Evolutionary conservation across 208 protist genomes (phyloP).

Genomic region (Leishmania aethiopica): DNA sequence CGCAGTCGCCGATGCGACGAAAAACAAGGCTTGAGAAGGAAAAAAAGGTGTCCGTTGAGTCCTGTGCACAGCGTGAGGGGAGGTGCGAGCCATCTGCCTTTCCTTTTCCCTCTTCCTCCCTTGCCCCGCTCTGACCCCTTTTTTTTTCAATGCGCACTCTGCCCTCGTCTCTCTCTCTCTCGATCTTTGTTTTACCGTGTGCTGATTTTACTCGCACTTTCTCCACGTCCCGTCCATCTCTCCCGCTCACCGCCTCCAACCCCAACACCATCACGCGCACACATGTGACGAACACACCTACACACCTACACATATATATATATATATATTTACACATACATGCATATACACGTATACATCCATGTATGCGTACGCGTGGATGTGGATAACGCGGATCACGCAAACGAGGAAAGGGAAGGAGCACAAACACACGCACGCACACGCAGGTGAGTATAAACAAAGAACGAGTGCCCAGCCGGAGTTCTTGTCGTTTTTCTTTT

Average conservation of each 20-base stretch:
- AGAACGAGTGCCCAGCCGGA: neutral
- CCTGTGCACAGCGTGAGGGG: neutral
- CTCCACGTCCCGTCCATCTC: neutral
- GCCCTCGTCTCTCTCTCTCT: neutral
- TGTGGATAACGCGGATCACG: no score
- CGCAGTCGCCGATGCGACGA: neutral
- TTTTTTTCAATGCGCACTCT: neutral
- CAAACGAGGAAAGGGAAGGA: neutral
- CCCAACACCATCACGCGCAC: no score
- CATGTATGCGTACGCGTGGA: neutral
- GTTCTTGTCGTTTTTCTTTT: neutral
- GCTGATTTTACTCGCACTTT: neutral
- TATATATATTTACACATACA: neutral
- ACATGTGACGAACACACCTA: neutral
- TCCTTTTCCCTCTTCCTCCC: neutral
- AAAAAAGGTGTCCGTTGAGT: neutral
- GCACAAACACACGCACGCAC: conserved; percentile 3
- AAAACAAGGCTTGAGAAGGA: neutral
- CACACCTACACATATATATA: neutral
- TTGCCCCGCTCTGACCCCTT: neutral
- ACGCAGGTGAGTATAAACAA: neutral
- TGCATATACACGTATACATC: neutral
- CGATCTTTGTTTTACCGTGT: neutral
- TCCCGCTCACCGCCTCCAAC: neutral
- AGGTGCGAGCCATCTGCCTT: neutral